A percentile compares a stretch with the other conserved stretches of the same genome.
Evolutionary conservation across 371 early-diverging fungal genomes (phyloP).

Genomic region (Rhizopus arrhizus): DNA sequence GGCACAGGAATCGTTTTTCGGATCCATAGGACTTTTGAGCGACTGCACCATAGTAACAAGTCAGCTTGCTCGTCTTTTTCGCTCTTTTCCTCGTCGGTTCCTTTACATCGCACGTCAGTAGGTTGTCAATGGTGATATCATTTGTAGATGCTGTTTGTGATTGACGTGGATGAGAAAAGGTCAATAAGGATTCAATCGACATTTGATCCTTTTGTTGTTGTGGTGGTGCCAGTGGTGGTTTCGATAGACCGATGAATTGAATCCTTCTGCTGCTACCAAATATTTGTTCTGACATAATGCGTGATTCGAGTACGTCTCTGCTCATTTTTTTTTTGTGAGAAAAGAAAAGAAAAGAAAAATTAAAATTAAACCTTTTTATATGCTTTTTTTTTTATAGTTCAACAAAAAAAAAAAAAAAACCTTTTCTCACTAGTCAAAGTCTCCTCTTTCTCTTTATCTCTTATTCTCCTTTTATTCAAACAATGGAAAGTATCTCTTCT

Average conservation of each 20-base stretch:
- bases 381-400: no score
- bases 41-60: conserved; percentile 68
- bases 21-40: conserved; percentile 91
- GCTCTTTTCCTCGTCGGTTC: conserved; percentile 12
- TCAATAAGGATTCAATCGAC: conserved; percentile 38
- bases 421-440: no score
- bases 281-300: conserved; percentile 42
- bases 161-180: conserved; percentile 20
- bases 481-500: no score
- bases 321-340: neutral
- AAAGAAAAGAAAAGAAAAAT: neutral
- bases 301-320: conserved; percentile 35
- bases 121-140: conserved; percentile 22
- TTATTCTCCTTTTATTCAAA: no score
- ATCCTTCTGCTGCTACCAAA: conserved; percentile 47
- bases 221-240: neutral
- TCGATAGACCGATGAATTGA: conserved; percentile 38
- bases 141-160: conserved; percentile 16
- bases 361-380: neutral
- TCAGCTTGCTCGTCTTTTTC: conserved; percentile 29
- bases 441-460: no score
- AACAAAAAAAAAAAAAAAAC: no score
- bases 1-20: conserved; percentile 87
- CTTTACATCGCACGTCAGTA: conserved; percentile 17
- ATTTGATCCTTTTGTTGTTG: conserved; percentile 17